phyloP scores from a whole-genome alignment of 306 rosid genomes.

The Dalbergia oliveri region DNA sequence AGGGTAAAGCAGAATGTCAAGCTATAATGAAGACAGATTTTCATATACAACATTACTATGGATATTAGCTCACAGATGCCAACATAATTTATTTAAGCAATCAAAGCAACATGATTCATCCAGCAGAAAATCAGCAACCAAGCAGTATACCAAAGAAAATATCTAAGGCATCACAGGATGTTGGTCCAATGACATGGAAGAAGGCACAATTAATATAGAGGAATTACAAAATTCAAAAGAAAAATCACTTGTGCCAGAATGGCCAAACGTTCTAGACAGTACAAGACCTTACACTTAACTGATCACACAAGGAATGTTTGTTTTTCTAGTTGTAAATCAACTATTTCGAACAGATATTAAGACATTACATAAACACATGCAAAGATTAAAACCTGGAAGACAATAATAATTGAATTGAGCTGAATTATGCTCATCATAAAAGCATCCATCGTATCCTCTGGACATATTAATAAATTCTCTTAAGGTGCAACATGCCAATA shows the following conservation, averaged over 20 bases:
- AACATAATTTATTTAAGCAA: constrained; percentile 32
- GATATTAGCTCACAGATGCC: neutral
- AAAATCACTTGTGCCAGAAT: neutral
- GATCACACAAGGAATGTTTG: neutral
- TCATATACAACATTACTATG: neutral
- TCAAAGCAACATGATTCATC: constrained; percentile 9
- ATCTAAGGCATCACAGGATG: neutral
- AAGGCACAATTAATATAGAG: constrained; percentile 11
- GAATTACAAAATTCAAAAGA: constrained; percentile 1
- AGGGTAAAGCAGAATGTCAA: neutral
- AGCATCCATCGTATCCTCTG: constrained; percentile 18
- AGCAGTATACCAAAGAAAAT: neutral
- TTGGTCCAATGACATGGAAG: constrained; percentile 14
- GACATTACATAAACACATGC: neutral
- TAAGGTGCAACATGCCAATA: constrained; percentile 11
- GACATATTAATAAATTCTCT: constrained; percentile 15
- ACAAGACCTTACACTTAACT: constrained; percentile 1
- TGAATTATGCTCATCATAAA: neutral
- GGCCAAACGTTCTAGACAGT: neutral
- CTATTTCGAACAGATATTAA: neutral
- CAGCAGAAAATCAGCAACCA: neutral
- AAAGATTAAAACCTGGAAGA: constrained; percentile 15
- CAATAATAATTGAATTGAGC: constrained; percentile 5
- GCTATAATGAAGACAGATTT: constrained; percentile 10
- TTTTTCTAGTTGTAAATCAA: constrained; percentile 19